Evolutionary conservation across 495 filamentous ascomycete species (phyloP).

Genomic region (Hypoxylon trugodes): DNA sequence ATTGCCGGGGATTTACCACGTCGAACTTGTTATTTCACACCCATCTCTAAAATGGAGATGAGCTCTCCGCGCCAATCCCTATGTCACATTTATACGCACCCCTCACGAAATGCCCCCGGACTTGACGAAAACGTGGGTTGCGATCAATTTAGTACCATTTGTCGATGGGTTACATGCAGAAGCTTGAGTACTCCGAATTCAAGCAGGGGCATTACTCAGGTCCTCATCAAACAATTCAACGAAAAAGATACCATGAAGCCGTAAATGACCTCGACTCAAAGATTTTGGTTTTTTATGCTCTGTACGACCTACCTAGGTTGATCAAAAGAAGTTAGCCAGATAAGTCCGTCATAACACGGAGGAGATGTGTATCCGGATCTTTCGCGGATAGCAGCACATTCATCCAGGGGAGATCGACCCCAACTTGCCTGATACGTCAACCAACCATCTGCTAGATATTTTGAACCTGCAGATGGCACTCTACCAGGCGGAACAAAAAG

Average conservation of each 20-base stretch:
- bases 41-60: conserved; percentile 15
- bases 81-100: conserved; percentile 24
- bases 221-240: background rate
- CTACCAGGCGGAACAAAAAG: conserved; percentile 8
- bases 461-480: conserved; percentile 28
- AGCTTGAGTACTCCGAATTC: conserved; percentile 32
- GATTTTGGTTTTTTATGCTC: conserved; percentile 8
- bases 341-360: conserved; percentile 1
- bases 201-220: conserved; percentile 24
- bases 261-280: conserved; percentile 2
- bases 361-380: conserved; percentile 8
- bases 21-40: conserved; percentile 10
- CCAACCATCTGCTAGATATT: conserved; percentile 31
- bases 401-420: conserved; percentile 24
- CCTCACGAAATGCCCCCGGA: conserved; percentile 30
- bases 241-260: background rate
- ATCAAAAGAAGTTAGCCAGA: too few relatives aligned
- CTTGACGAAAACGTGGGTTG: conserved; percentile 24
- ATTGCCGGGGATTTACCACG: background rate
- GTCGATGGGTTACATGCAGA: conserved; percentile 37
- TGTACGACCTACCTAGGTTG: background rate
- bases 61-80: conserved; percentile 27
- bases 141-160: conserved; percentile 15
- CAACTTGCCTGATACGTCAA: conserved; percentile 27
- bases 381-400: conserved; percentile 10